Evolutionary conservation across 768 basidiomycete genomes (phyloP).

Genomic region (Leucocoprinus birnbaumii): DNA sequence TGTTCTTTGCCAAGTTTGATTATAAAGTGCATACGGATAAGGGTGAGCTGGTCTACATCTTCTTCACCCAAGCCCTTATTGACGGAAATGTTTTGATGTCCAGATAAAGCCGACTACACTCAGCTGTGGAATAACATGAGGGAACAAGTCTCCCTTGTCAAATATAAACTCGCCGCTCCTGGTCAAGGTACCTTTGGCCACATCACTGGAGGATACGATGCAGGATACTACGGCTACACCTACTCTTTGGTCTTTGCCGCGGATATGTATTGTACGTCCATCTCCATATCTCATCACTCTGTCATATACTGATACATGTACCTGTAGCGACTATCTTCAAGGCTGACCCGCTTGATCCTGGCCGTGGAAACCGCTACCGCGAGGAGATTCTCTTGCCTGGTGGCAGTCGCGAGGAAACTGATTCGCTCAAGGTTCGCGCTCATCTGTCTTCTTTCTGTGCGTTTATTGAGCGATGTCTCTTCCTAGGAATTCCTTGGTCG

Average conservation of each 20-base stretch:
- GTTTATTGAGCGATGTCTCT: background rate
- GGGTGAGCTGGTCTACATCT: constrained; percentile 32
- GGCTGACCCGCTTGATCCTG: constrained; percentile 68
- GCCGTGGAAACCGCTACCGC: constrained; percentile 65
- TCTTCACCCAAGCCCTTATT: background rate
- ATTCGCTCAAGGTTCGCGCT: constrained; percentile 64
- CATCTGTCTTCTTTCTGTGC: background rate
- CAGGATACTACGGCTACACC: constrained; percentile 70
- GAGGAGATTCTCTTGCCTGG: constrained; percentile 73
- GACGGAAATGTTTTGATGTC: background rate
- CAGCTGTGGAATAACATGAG: constrained; percentile 74
- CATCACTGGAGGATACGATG: constrained; percentile 72
- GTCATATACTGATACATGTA: background rate
- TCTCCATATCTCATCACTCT: background rate
- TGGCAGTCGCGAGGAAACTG: constrained; percentile 76
- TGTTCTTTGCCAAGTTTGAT: constrained; percentile 83
- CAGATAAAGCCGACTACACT: constrained; percentile 72
- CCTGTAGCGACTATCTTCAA: constrained; percentile 71
- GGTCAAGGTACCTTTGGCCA: constrained; percentile 80
- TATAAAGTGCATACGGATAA: constrained; percentile 71
- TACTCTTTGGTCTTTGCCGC: constrained; percentile 69
- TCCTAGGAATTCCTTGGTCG: constrained; percentile 77
- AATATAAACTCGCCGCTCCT: constrained; percentile 52
- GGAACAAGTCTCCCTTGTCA: constrained; percentile 67
- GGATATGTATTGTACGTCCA: constrained; percentile 48